These are phyloP conservation scores for Ramaria sp. DNA, from an alignment of 768 basidiomycete genomes.

Conservation along the genomic window DNA sequence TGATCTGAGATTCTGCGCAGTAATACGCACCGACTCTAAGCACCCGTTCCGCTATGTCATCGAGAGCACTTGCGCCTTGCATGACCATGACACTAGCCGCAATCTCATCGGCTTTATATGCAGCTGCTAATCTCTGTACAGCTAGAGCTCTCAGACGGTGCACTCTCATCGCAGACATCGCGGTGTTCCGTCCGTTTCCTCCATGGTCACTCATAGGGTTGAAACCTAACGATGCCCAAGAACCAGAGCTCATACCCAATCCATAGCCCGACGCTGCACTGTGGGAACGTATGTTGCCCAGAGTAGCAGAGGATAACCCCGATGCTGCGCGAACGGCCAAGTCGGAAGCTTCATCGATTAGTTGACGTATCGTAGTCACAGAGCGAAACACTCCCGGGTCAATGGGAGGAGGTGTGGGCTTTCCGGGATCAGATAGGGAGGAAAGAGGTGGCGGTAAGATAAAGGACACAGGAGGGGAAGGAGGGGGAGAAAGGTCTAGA, in stretches of 20 bases:
- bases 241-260: slow-evolving; percentile 27
- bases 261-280: slow-evolving; percentile 18
- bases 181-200: slow-evolving; percentile 56
- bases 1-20: background rate
- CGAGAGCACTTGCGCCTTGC: slow-evolving; percentile 89
- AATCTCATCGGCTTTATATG: slow-evolving; percentile 82
- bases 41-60: slow-evolving; percentile 84
- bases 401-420: slow-evolving; percentile 73
- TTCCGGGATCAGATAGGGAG: slow-evolving; percentile 47
- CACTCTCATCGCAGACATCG: slow-evolving; percentile 78
- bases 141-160: slow-evolving; percentile 73
- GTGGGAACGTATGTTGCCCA: slow-evolving; percentile 46
- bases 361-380: slow-evolving; percentile 59
- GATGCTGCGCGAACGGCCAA: slow-evolving; percentile 81
- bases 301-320: slow-evolving; percentile 64
- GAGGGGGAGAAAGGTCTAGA: slow-evolving; percentile 28
- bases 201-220: slow-evolving; percentile 40
- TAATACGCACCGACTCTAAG: slow-evolving; percentile 47
- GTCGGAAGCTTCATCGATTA: slow-evolving; percentile 86
- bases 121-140: slow-evolving; percentile 77
- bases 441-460: slow-evolving; percentile 29
- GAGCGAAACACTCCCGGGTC: slow-evolving; percentile 81
- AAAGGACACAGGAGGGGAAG: slow-evolving; percentile 18
- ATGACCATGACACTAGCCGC: slow-evolving; percentile 91
- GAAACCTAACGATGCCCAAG: slow-evolving; percentile 57